Conservation (phyloP, 441 rosid species). For the Syzygium syzygioides region DNA sequence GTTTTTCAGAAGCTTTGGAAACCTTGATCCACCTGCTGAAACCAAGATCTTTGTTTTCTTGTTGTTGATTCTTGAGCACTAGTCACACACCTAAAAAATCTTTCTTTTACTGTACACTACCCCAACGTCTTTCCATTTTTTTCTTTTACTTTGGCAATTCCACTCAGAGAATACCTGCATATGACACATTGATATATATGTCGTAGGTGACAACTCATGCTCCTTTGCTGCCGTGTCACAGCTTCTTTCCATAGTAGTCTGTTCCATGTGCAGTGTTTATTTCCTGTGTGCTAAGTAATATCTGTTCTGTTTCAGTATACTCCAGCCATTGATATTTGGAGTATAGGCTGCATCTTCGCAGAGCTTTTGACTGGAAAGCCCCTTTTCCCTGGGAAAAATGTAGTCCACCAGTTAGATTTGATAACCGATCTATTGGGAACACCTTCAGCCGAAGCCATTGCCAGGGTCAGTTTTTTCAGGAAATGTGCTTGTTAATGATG, state of each 20-base stretch:
- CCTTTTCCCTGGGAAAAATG: constrained; percentile 94
- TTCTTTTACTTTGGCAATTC: constrained; percentile 9
- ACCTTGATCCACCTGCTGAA: neutral
- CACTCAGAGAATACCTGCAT: neutral
- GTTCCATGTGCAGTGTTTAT: neutral
- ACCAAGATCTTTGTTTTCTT: neutral
- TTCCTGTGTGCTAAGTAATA: neutral
- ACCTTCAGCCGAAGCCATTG: constrained; percentile 89
- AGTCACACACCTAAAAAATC: neutral
- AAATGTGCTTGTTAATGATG: constrained; percentile 1
- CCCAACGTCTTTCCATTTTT: constrained; percentile 12
- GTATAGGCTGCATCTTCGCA: constrained; percentile 95
- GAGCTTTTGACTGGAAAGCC: constrained; percentile 95
- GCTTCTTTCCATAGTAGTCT: neutral
- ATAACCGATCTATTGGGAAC: constrained; percentile 94
- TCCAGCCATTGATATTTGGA: constrained; percentile 97
- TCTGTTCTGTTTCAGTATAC: constrained; percentile 59
- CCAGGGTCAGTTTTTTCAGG: constrained; percentile 47
- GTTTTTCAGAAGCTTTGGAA: neutral
- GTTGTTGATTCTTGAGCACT: neutral
- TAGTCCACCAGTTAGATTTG: constrained; percentile 89
- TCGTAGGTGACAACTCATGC: neutral
- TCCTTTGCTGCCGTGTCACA: neutral
- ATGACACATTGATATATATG: neutral
- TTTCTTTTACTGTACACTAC: neutral